Evolutionary conservation across 2,329 filamentous ascomycete species (phyloP).

Genomic region (Verticillium zaregamsianum): DNA sequence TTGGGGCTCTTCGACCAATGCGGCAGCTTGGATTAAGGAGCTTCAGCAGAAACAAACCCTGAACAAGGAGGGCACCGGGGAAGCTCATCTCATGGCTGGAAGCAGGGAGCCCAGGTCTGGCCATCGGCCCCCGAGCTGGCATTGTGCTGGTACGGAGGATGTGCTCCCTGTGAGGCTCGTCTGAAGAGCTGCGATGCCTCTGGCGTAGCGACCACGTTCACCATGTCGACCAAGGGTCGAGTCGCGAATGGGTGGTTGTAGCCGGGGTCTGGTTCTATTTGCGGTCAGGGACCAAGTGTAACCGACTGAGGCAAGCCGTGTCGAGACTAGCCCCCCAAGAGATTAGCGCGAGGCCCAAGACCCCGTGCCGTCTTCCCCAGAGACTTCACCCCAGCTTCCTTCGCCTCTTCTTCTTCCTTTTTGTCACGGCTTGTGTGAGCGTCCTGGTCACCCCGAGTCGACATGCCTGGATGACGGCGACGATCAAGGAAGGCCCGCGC

Average conservation of each 20-base stretch:
- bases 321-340: neutral
- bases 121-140: neutral
- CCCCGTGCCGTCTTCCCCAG: neutral
- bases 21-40: neutral
- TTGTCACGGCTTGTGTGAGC: neutral
- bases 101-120: neutral
- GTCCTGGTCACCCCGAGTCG: neutral
- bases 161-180: neutral
- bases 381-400: neutral
- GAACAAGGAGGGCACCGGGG: neutral
- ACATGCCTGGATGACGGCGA: neutral
- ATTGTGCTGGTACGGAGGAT: neutral
- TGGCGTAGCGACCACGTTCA: neutral
- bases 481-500: neutral
- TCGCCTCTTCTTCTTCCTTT: neutral
- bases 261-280: neutral
- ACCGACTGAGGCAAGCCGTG: neutral
- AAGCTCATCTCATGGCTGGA: neutral
- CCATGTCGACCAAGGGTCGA: neutral
- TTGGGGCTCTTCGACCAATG: neutral
- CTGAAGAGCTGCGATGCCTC: neutral
- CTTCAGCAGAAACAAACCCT: neutral
- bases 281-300: neutral
- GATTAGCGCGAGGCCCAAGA: neutral
- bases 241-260: neutral